Evolutionary conservation across 306 rosid species (phyloP).

Genomic region (Begonia fuchsioides): DNA sequence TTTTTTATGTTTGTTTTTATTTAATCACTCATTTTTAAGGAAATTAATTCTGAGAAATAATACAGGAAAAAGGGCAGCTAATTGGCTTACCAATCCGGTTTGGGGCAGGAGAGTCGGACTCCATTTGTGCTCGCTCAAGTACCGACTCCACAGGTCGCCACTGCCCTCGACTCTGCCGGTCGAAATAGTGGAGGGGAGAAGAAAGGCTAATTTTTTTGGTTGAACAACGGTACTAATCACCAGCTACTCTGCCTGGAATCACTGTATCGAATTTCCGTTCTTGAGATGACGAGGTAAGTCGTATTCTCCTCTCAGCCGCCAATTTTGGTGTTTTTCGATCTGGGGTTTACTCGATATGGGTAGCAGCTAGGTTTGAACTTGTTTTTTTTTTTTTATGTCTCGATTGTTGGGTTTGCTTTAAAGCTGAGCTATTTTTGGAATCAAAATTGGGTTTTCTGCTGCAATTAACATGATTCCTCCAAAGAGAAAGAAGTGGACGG

Average conservation of each 20-base stretch:
- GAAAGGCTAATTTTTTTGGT: background rate
- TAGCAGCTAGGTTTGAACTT: conserved; percentile 6
- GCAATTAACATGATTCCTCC: conserved; percentile 45
- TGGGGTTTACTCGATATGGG: conserved; percentile 14
- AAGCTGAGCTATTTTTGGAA: conserved; percentile 16
- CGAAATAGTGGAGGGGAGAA: background rate
- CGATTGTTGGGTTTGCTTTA: conserved; percentile 10
- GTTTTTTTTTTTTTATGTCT: conserved; percentile 20
- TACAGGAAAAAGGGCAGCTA: too few relatives aligned
- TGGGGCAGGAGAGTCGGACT: background rate
- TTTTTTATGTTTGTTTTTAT: too few relatives aligned
- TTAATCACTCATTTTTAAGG: too few relatives aligned
- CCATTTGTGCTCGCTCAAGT: conserved; percentile 4
- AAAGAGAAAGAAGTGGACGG: conserved; percentile 96
- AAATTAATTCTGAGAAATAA: too few relatives aligned
- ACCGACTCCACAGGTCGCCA: conserved; percentile 4
- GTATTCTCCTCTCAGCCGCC: background rate
- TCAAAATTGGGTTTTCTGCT: conserved; percentile 6
- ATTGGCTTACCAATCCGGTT: background rate
- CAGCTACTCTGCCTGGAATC: background rate
- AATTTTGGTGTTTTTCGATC: conserved; percentile 16
- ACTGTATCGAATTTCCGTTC: background rate
- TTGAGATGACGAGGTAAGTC: conserved; percentile 1
- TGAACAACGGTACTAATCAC: background rate
- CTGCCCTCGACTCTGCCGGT: background rate